Evolutionary conservation across 1,139 yeast genomes (phyloP).

Genomic region (Geotrichum reessii): DNA sequence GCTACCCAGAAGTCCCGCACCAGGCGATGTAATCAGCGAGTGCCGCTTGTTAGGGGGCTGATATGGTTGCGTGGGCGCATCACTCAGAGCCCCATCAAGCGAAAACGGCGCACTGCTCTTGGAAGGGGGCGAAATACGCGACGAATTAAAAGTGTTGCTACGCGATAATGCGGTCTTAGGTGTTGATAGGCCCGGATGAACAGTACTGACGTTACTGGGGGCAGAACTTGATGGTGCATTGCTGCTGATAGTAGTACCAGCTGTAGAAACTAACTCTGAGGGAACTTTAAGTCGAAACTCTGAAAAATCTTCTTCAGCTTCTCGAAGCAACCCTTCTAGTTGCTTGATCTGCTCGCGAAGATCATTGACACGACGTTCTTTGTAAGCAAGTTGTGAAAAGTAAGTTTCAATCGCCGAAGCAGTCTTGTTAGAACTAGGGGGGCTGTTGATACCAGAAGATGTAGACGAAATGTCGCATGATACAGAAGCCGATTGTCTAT

Average conservation of each 20-base stretch:
- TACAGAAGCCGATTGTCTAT: constrained; percentile 9
- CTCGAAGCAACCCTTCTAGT: constrained; percentile 29
- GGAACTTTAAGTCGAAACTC: constrained; percentile 13
- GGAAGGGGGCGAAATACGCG: background rate
- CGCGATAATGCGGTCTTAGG: background rate
- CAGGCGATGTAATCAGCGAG: background rate
- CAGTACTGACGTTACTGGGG: background rate
- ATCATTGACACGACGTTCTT: constrained; percentile 36
- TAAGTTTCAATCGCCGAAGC: constrained; percentile 17
- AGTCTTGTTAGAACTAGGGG: background rate
- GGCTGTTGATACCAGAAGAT: background rate
- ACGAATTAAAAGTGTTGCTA: background rate
- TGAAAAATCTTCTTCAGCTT: constrained; percentile 30
- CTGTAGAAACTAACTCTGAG: constrained; percentile 6
- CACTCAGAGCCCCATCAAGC: background rate
- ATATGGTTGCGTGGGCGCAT: background rate
- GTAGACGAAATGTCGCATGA: background rate
- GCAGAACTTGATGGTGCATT: background rate
- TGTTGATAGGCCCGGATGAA: background rate
- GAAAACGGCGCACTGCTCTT: background rate
- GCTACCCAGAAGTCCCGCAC: background rate
- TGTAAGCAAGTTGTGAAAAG: constrained; percentile 35
- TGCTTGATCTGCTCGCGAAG: constrained; percentile 33
- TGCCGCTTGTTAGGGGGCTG: background rate
- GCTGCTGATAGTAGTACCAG: background rate